Percentiles rank a stretch among this genome's conserved stretches.
Conservation (phyloP, 2,329 filamentous ascomycete genomes). For the Fusarium nelsonii region DNA sequence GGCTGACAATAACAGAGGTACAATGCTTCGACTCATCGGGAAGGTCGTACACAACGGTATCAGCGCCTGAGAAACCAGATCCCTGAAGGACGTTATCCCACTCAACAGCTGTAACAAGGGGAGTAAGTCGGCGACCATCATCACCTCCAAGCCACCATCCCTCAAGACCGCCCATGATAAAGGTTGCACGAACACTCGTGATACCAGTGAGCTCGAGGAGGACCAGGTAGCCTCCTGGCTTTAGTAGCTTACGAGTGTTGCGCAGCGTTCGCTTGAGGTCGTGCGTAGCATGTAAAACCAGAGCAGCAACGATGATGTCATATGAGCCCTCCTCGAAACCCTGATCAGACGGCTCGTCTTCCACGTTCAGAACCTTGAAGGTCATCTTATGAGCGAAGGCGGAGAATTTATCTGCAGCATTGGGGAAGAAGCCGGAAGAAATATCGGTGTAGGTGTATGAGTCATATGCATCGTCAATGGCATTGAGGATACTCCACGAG, state of each 20-base stretch:
- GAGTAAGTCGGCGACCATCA: conserved; percentile 16
- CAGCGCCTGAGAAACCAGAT: conserved; percentile 22
- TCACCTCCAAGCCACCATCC: conserved; percentile 31
- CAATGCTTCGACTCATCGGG: conserved; percentile 2
- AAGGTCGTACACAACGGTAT: conserved; percentile 12
- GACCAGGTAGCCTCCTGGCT: conserved; percentile 17
- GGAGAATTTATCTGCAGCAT: conserved; percentile 16
- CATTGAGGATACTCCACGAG: not conserved
- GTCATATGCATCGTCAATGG: conserved; percentile 4
- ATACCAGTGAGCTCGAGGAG: conserved; percentile 18
- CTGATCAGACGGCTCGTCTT: not conserved
- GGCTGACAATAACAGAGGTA: conserved; percentile 1
- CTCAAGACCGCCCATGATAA: conserved; percentile 14
- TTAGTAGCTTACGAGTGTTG: conserved; percentile 7
- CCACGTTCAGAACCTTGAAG: conserved; percentile 19
- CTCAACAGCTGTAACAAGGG: conserved; percentile 14
- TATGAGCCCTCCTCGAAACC: conserved; percentile 12
- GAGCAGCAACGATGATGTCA: conserved; percentile 4
- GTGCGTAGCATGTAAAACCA: not conserved
- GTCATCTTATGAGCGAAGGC: conserved; percentile 1
- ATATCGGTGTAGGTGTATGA: conserved; percentile 21
- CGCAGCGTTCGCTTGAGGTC: conserved; percentile 2
- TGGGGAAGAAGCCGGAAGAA: conserved; percentile 8
- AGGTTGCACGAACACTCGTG: not conserved
- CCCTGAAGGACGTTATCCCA: conserved; percentile 25